Evolutionary conservation across 148 eudicot species (phyloP).

Genomic region (Heliamphora exappendiculata): DNA sequence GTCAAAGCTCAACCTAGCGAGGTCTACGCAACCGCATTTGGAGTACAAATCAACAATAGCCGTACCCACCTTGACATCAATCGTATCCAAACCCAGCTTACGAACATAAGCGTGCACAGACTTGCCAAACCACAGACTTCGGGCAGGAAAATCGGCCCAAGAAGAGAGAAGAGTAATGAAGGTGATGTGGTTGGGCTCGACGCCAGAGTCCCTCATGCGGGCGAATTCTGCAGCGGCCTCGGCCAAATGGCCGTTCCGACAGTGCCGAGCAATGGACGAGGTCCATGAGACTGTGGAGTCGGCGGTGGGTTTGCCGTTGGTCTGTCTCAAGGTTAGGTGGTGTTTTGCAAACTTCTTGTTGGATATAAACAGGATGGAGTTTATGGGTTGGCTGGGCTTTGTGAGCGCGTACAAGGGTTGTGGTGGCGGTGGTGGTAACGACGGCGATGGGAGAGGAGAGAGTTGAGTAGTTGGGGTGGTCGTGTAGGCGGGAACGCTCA

Average conservation of each 20-base stretch:
- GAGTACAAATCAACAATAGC: conserved; percentile 61
- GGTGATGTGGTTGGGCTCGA: conserved; percentile 62
- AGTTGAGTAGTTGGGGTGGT: background rate
- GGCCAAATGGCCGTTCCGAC: conserved; percentile 39
- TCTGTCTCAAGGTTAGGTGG: background rate
- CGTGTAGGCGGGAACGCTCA: background rate
- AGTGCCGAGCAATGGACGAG: conserved; percentile 46
- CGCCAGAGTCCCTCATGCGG: conserved; percentile 42
- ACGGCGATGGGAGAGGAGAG: background rate
- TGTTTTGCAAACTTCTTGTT: background rate
- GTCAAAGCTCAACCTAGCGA: conserved; percentile 46
- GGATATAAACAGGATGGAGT: background rate
- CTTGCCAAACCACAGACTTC: conserved; percentile 26
- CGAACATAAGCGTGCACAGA: conserved; percentile 44
- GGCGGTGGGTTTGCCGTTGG: background rate
- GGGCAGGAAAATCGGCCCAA: conserved; percentile 41
- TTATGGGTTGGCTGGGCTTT: background rate
- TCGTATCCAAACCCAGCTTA: conserved; percentile 45
- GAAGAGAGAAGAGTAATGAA: conserved; percentile 64
- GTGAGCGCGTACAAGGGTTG: background rate
- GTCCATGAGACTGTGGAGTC: conserved; percentile 64
- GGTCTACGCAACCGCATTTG: conserved; percentile 36
- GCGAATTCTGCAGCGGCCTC: conserved; percentile 37
- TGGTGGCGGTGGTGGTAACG: background rate
- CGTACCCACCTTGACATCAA: conserved; percentile 56